Base-by-base conservation (phyloP, 2,329 filamentous ascomycete genomes). In the Corniculantispora saksenae region DNA sequence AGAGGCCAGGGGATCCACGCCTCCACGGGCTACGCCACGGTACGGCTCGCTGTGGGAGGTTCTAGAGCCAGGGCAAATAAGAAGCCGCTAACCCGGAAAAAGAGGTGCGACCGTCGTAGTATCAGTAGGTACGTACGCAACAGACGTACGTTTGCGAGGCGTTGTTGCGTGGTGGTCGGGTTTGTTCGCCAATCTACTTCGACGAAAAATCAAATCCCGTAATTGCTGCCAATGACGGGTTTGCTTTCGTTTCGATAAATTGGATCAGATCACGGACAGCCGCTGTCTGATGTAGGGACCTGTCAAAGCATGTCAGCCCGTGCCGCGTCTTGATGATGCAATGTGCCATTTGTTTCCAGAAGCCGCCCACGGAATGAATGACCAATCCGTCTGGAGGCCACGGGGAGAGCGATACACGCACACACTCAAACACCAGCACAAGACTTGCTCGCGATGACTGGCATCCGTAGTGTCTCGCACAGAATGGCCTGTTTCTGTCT, bases 261-360 rank as follows among this genome's bases (percentile, higher is more conserved):
- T 6, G 32, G 32, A 10, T 32, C 32, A 32, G 32, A 32, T 10
- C 32, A 32, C 32, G 32, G 6, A 32, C 32, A 32, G 32, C 32
- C 32, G 32, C 32, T 32, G 32, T 32, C 38, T 43, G 38, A 43
- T 43, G 10, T 43, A 13, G 10, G 12, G 13, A 13, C 23, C 48
- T 27, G 23, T 17, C 48, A 29, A 27, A 27, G 17, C 48, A 51
- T 57, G 54, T 60, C 57, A 60, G 57, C 57, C 43, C 9, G 23
- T 50, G 47, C 47, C 23, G 55, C 32, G 21, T 40, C 27, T 58
- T 35, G 50, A 62, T 62, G 60, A 62, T 57, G 43, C 53, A 63
- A 63, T 55, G 51, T 62, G 40, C 38, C 50, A 62, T 62, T 48
- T 32, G 47, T 29, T 61, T 61, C 58, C 51, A 62, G 59, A 54